Conservation (phyloP, 2,329 filamentous ascomycete genomes). For the Polytolypa hystricis region DNA sequence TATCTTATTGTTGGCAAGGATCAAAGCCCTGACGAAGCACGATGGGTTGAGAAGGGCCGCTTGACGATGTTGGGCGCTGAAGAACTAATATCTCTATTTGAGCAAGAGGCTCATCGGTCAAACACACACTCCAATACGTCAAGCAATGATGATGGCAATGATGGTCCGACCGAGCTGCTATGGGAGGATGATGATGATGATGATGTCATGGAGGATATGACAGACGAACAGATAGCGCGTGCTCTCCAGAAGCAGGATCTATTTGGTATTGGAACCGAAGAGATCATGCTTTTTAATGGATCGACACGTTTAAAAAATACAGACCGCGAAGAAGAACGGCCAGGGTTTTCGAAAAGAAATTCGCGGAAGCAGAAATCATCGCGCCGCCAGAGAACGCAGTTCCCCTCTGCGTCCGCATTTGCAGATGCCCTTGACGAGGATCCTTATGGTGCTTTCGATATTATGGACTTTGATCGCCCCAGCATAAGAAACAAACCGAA, state of each 20-base stretch:
- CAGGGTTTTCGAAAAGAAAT: neutral
- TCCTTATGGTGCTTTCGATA: conserved; percentile 61
- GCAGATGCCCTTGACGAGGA: conserved; percentile 49
- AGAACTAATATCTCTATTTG: conserved; percentile 23
- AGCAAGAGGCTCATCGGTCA: conserved; percentile 24
- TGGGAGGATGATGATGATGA: conserved; percentile 24
- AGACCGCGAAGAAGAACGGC: conserved; percentile 6
- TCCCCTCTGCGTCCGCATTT: conserved; percentile 45
- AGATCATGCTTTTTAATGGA: conserved; percentile 46
- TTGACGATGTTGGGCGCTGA: conserved; percentile 20
- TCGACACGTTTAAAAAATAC: neutral
- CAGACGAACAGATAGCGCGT: conserved; percentile 53
- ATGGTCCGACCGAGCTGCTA: conserved; percentile 9
- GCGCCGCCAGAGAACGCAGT: conserved; percentile 24
- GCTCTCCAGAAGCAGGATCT: conserved; percentile 52
- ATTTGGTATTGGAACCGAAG: conserved; percentile 49
- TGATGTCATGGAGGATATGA: conserved; percentile 28
- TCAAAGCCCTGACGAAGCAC: conserved; percentile 35
- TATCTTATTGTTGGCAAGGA: conserved; percentile 43
- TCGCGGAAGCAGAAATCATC: conserved; percentile 11
- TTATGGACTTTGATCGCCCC: conserved; percentile 71
- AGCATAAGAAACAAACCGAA: conserved; percentile 57
- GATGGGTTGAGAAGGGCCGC: conserved; percentile 35
- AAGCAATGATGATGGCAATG: neutral
- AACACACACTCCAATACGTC: too few species aligned